phyloP scores from a whole-genome alignment of 202 grass and related monocot species.

The Dendrocalamus latiflorus region DNA sequence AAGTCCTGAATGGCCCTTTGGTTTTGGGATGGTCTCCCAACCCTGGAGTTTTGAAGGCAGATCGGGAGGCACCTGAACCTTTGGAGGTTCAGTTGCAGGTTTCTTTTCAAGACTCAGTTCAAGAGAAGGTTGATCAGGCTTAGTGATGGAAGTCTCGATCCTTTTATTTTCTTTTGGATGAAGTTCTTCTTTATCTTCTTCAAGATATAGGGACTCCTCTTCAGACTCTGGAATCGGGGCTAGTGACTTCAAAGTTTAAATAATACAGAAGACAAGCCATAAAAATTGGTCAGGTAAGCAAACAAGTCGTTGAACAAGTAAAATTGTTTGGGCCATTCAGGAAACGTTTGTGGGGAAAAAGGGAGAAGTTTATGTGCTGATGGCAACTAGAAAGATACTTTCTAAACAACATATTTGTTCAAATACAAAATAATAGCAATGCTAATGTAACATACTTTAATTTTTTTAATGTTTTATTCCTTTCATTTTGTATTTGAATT shows the following conservation, averaged over 20 bases:
- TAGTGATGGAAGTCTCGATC: not conserved
- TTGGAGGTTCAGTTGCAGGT: conserved; percentile 24
- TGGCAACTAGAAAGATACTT: not conserved
- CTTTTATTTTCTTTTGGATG: conserved; percentile 24
- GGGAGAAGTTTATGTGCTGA: not conserved
- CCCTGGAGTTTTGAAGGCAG: conserved; percentile 45
- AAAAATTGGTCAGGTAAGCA: not conserved
- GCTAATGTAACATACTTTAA: not conserved
- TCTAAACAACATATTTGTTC: not conserved
- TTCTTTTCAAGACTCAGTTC: conserved; percentile 14
- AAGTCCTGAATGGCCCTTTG: conserved; percentile 83
- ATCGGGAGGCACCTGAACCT: conserved; percentile 17
- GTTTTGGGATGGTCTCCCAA: conserved; percentile 71
- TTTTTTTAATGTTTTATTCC: not conserved
- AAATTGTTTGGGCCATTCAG: not conserved
- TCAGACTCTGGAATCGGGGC: conserved; percentile 84
- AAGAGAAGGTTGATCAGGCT: conserved; percentile 16
- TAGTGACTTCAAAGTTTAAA: conserved; percentile 56
- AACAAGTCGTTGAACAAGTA: not conserved
- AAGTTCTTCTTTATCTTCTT: conserved; percentile 53
- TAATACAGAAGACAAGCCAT: not conserved
- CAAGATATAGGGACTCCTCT: conserved; percentile 60
- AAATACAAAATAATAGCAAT: not conserved
- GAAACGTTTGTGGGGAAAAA: not conserved
- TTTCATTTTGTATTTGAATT: not conserved